Conservation (phyloP, 306 rosid genomes). For the Cucurbita maxima region DNA sequence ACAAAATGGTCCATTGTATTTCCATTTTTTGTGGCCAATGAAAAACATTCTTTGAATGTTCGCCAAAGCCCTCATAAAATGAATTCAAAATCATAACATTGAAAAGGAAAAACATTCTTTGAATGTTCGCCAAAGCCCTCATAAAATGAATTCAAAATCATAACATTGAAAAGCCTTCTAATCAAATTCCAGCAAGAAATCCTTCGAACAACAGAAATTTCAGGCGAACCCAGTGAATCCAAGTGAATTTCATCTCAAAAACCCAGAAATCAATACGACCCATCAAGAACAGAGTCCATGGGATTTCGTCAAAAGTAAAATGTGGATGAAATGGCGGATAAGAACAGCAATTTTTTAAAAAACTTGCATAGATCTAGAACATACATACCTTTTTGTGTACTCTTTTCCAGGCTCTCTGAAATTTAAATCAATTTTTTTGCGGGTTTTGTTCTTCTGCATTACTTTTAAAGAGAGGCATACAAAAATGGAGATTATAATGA, state of each 20-base stretch:
- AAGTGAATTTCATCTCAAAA: background rate
- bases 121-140: background rate
- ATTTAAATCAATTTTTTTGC: background rate
- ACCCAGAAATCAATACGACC: background rate
- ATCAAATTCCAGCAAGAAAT: background rate
- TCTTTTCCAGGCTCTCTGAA: background rate
- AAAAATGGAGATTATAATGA: background rate
- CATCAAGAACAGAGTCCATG: background rate
- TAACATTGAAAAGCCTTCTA: background rate
- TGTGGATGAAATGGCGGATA: background rate
- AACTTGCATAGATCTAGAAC: slow-evolving; percentile 45
- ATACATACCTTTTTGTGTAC: slow-evolving; percentile 7
- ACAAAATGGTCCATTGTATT: background rate
- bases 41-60: background rate
- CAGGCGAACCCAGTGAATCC: background rate
- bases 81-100: background rate
- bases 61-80: background rate
- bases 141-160: background rate
- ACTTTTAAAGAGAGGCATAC: slow-evolving; percentile 4
- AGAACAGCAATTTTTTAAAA: slow-evolving; percentile 9
- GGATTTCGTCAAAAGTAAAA: background rate
- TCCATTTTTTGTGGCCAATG: background rate
- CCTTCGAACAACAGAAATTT: background rate
- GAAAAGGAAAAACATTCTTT: background rate
- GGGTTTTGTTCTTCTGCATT: background rate